phyloP scores from a whole-genome alignment of 2,329 filamentous ascomycete genomes.

The Ampelomyces quisqualis region DNA sequence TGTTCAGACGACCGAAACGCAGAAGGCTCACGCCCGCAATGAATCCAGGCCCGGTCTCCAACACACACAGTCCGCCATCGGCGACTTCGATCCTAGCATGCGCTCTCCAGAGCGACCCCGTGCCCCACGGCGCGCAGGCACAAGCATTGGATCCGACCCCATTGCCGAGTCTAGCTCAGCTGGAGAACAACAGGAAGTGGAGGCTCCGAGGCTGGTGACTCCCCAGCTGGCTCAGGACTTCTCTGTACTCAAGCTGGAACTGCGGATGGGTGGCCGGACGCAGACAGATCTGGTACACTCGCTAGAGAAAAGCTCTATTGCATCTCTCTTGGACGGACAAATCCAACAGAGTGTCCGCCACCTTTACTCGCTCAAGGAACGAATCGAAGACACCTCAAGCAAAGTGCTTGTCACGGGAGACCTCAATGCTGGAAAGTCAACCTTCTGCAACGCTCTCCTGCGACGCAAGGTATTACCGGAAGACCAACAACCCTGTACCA shows the following conservation, averaged over 20 bases:
- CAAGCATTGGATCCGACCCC: slow-evolving; percentile 60
- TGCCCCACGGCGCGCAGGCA: slow-evolving; percentile 67
- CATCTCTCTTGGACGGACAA: slow-evolving; percentile 86
- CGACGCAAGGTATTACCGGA: slow-evolving; percentile 91
- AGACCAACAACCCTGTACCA: slow-evolving; percentile 96
- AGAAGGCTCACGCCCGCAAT: slow-evolving; percentile 44
- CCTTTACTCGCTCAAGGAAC: slow-evolving; percentile 78
- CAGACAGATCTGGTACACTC: slow-evolving; percentile 93
- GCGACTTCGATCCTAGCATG: slow-evolving; percentile 48
- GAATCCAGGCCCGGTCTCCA: slow-evolving; percentile 62
- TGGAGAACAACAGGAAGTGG: slow-evolving; percentile 52
- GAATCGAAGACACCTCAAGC: slow-evolving; percentile 95
- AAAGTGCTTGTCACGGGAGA: slow-evolving; percentile 97
- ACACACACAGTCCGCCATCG: slow-evolving; percentile 63
- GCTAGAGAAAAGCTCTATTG: slow-evolving; percentile 86
- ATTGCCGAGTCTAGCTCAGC: slow-evolving; percentile 72
- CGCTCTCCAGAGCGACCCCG: slow-evolving; percentile 51
- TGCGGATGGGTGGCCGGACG: slow-evolving; percentile 83
- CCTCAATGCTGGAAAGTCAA: slow-evolving; percentile 95
- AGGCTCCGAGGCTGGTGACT: slow-evolving; percentile 81
- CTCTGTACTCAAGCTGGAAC: slow-evolving; percentile 88
- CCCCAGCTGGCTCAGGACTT: slow-evolving; percentile 95
- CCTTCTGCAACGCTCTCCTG: slow-evolving; percentile 96
- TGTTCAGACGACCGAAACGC: slow-evolving; percentile 57
- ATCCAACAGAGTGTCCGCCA: slow-evolving; percentile 93